Conservation (phyloP, 2,329 filamentous ascomycete genomes). For the Monosporascus sp. region DNA sequence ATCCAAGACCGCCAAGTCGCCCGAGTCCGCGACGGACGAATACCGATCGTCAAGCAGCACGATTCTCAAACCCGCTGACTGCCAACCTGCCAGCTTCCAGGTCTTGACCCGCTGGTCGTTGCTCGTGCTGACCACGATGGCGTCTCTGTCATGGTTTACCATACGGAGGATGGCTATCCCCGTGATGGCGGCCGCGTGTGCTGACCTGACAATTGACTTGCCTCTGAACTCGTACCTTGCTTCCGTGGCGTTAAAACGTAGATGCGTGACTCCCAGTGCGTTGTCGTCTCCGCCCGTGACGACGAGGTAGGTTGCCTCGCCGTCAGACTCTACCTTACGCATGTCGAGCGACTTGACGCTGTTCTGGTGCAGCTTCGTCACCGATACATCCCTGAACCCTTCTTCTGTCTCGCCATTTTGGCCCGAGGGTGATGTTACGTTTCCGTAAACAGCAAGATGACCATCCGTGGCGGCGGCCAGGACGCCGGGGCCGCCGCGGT, state of each 20-base stretch:
- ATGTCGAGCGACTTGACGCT: conserved; percentile 65
- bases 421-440: conserved; percentile 21
- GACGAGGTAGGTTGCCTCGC: conserved; percentile 41
- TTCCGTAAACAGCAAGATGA: conserved; percentile 55
- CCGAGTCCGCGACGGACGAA: conserved; percentile 57
- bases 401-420: not conserved
- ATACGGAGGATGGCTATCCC: conserved; percentile 38
- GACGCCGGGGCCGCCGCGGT: conserved; percentile 31
- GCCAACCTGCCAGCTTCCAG: conserved; percentile 36
- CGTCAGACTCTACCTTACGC: conserved; percentile 16
- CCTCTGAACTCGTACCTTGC: conserved; percentile 9
- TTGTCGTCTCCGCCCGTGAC: conserved; percentile 88
- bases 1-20: conserved; percentile 41
- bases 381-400: conserved; percentile 12
- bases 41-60: conserved; percentile 44
- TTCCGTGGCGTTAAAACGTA: conserved; percentile 11
- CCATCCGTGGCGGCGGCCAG: conserved; percentile 81
- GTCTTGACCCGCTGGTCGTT: conserved; percentile 58
- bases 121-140: conserved; percentile 41
- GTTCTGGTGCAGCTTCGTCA: conserved; percentile 66
- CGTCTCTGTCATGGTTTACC: conserved; percentile 11
- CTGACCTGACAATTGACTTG: conserved; percentile 41
- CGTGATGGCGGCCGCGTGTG: conserved; percentile 70
- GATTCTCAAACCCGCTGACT: conserved; percentile 21
- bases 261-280: conserved; percentile 49